phyloP scores from a whole-genome alignment of 208 protist species.

The Acanthamoeba castellanii region DNA sequence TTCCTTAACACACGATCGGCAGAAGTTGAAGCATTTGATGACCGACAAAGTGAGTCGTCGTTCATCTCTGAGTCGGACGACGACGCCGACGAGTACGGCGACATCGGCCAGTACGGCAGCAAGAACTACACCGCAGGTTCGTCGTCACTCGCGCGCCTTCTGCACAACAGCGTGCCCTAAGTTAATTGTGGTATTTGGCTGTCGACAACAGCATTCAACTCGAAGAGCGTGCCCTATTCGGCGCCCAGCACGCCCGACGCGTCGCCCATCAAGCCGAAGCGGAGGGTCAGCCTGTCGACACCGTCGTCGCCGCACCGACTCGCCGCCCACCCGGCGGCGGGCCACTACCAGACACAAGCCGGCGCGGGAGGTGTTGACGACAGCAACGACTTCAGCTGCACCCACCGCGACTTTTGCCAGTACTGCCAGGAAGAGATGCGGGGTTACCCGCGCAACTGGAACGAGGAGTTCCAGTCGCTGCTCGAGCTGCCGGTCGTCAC shows the following conservation, averaged over 20 bases:
- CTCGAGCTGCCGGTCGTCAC: constrained; percentile 15
- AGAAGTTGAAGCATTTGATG: neutral
- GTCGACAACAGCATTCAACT: no score
- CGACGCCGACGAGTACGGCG: constrained; percentile 7
- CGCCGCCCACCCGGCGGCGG: no score
- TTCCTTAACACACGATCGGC: neutral
- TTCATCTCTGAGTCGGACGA: constrained; percentile 7
- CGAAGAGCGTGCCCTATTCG: no score
- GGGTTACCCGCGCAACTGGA: constrained; percentile 26
- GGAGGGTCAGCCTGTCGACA: no score
- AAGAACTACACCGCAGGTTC: constrained; percentile 19
- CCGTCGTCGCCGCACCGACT: no score
- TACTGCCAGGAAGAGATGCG: constrained; percentile 44
- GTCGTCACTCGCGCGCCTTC: no score
- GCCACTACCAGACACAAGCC: no score
- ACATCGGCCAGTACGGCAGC: constrained; percentile 29
- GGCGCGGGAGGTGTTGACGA: neutral
- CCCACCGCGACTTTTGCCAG: constrained; percentile 19
- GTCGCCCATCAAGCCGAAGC: no score
- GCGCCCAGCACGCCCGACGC: no score
- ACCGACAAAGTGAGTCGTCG: neutral
- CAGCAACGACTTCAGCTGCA: constrained; percentile 8
- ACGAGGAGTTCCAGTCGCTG: constrained; percentile 39
- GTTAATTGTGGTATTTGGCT: no score
- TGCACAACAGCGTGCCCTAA: no score